These are phyloP conservation scores for Boletus holoroseus DNA, from an alignment of 1,284 basidiomycete genomes.

Conservation along the genomic window DNA sequence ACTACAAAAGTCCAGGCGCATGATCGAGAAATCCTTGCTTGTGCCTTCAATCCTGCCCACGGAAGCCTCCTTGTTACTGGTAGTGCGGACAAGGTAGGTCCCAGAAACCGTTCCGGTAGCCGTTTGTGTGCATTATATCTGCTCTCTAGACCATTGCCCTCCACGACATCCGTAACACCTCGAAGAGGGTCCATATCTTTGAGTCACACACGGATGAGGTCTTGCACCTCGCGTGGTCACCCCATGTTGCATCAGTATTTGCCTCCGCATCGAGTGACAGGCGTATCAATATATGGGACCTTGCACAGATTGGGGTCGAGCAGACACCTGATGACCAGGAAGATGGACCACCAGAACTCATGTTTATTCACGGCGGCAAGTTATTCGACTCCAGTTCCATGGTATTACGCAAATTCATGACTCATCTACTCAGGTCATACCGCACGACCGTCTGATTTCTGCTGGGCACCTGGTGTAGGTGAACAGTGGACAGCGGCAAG, in stretches of 20 bases:
- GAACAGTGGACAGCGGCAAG: conserved; percentile 77
- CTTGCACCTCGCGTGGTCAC: conserved; percentile 91
- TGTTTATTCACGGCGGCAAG: conserved; percentile 87
- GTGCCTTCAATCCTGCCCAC: conserved; percentile 83
- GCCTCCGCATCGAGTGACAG: conserved; percentile 91
- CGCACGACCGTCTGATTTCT: conserved; percentile 75
- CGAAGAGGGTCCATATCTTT: conserved; percentile 84
- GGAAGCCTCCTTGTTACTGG: conserved; percentile 90
- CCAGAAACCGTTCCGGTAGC: neutral
- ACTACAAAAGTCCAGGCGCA: conserved; percentile 80
- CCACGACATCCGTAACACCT: conserved; percentile 83
- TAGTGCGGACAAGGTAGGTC: conserved; percentile 81
- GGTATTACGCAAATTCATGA: neutral
- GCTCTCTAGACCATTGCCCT: conserved; percentile 74
- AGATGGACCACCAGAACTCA: conserved; percentile 90
- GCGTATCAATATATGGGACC: conserved; percentile 93
- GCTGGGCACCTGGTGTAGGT: conserved; percentile 72
- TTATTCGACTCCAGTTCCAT: neutral
- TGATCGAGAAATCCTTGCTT: conserved; percentile 84
- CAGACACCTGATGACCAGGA: conserved; percentile 98
- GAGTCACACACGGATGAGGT: conserved; percentile 95
- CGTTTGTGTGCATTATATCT: neutral
- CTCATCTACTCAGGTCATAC: conserved; percentile 56
- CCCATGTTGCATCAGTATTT: conserved; percentile 85
- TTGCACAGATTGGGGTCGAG: conserved; percentile 88